A percentile compares a stretch with the other conserved stretches of the same genome.
These are phyloP conservation scores for Leucaena leucocephala DNA, from an alignment of 306 rosid genomes.

Conservation along the genomic window DNA sequence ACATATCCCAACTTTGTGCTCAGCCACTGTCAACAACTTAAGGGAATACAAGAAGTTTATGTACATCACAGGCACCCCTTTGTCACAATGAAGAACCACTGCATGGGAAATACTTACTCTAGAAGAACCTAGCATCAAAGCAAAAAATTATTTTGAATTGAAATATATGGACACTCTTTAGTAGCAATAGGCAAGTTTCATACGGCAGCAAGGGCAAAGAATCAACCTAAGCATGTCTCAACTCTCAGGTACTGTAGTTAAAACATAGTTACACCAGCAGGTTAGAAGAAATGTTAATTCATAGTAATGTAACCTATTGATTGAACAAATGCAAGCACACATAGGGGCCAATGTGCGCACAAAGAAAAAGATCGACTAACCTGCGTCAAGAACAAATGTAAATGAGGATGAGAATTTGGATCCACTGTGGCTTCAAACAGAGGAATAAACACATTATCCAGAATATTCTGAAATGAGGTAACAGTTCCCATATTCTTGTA, in stretches of 20 bases:
- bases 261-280: background rate
- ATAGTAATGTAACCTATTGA: background rate
- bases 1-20: conserved; percentile 9
- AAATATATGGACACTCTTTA: background rate
- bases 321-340: background rate
- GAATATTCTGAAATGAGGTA: conserved; percentile 63
- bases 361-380: conserved; percentile 32
- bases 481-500: conserved; percentile 68
- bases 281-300: background rate
- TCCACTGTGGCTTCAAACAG: conserved; percentile 61
- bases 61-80: conserved; percentile 17
- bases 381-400: conserved; percentile 64
- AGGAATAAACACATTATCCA: conserved; percentile 65
- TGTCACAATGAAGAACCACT: background rate
- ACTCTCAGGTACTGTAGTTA: background rate
- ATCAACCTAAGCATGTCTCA: conserved; percentile 12
- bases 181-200: background rate
- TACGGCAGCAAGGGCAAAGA: background rate
- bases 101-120: background rate
- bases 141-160: background rate
- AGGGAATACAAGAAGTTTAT: background rate
- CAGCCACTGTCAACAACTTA: background rate
- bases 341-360: background rate
- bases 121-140: conserved; percentile 16
- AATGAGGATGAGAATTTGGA: conserved; percentile 66